A percentile compares a stretch with the other conserved stretches of the same genome.
Evolutionary conservation across 805 yeast species (phyloP).

Genomic region (Pichia paraexigua): DNA sequence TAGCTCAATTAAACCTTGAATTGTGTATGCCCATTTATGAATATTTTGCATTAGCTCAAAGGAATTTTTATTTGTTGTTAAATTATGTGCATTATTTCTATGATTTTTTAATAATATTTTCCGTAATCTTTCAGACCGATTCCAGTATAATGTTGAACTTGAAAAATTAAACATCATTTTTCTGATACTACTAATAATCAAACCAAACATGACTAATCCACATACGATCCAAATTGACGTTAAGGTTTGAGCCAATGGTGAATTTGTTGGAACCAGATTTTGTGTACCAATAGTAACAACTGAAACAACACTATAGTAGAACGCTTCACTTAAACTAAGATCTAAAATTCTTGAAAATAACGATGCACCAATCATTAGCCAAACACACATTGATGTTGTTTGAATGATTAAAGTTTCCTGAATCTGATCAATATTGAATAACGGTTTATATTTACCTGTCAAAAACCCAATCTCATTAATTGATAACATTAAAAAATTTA

Average conservation of each 20-base stretch:
- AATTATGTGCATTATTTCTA: background rate
- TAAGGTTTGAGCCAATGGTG: slow-evolving; percentile 48
- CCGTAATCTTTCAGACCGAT: slow-evolving; percentile 49
- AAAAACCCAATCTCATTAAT: slow-evolving; percentile 58
- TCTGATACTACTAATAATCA: slow-evolving; percentile 63
- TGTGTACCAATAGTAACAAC: slow-evolving; percentile 78
- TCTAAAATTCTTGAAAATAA: slow-evolving; percentile 40
- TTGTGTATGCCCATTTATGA: slow-evolving; percentile 32
- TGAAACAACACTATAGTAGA: slow-evolving; percentile 68
- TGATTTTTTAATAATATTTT: slow-evolving; percentile 16
- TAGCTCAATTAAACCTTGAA: slow-evolving; percentile 35
- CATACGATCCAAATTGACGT: slow-evolving; percentile 54
- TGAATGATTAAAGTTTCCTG: slow-evolving; percentile 72
- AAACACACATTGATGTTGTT: slow-evolving; percentile 52
- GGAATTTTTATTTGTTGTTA: slow-evolving; percentile 34
- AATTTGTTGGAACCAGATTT: slow-evolving; percentile 47
- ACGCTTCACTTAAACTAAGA: slow-evolving; percentile 53
- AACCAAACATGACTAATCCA: slow-evolving; percentile 69
- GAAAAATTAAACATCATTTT: slow-evolving; percentile 54
- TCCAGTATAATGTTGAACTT: slow-evolving; percentile 59
- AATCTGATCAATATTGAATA: slow-evolving; percentile 54
- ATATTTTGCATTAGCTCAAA: slow-evolving; percentile 52
- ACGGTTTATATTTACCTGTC: slow-evolving; percentile 55
- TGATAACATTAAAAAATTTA: slow-evolving; percentile 44
- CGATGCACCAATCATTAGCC: slow-evolving; percentile 70